Evolutionary conservation across 164 flowering plant genomes (phyloP).

Genomic region (Tinospora cordifolia): DNA sequence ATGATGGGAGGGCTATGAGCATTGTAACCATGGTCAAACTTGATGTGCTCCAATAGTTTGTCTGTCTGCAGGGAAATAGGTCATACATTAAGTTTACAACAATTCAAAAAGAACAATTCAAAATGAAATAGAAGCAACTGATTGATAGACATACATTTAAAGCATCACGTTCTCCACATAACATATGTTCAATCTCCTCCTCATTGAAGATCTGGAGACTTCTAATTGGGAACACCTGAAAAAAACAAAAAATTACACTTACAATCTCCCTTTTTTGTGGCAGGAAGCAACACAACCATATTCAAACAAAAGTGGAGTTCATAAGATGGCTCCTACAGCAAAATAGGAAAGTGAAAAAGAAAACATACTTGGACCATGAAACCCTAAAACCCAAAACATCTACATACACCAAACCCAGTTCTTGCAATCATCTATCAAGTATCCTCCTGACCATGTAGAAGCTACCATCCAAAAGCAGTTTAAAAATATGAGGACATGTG

Average conservation of each 20-base stretch:
- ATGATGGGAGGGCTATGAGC: conserved; percentile 74
- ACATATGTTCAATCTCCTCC: conserved; percentile 71
- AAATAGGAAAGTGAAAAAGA: too few species aligned
- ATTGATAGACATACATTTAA: conserved; percentile 56
- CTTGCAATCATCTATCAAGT: too few species aligned
- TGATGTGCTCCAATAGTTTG: conserved; percentile 69
- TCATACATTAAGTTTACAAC: background rate
- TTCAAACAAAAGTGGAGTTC: too few species aligned
- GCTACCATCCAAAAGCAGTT: too few species aligned
- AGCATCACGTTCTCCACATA: conserved; percentile 75
- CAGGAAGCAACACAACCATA: too few species aligned
- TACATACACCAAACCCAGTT: too few species aligned
- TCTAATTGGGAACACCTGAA: conserved; percentile 71
- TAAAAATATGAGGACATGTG: background rate
- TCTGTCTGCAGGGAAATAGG: conserved; percentile 32
- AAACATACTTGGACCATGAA: too few species aligned
- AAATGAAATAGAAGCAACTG: background rate
- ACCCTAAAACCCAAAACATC: too few species aligned
- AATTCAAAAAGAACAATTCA: background rate
- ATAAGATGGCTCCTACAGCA: too few species aligned
- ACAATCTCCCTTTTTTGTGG: too few species aligned
- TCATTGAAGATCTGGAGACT: conserved; percentile 69
- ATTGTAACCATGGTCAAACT: conserved; percentile 97
- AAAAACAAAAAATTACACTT: conserved; percentile 4
- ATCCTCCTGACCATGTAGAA: too few species aligned